Base-by-base conservation (phyloP, 106 monocot species). In the Narthecium ossifragum region DNA sequence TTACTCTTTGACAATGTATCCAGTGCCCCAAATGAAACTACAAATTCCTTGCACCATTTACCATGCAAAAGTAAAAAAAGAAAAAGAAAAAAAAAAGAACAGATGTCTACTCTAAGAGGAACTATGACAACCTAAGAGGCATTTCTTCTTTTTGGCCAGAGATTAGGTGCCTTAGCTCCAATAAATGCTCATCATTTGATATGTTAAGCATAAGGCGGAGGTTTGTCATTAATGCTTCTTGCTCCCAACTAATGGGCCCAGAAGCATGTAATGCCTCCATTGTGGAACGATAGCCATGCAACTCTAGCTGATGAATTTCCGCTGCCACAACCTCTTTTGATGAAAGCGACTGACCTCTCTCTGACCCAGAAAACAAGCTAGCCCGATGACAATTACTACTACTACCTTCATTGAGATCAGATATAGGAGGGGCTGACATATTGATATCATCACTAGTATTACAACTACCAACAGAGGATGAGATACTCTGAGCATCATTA, bases 241-340 rank as follows among this genome's bases (percentile, higher is more conserved):
- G 90, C 52, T 85, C 85, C 90, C 90, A 90, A 70, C 81, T 90
- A 46, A 90, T 75, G 50, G 85, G 69, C 8, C 90, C 90, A 75
- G 78, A 85, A 75, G 71, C 78, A 75, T 90, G 73, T 24, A 85
- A 73, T 47, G 81, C 85, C 51, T 53, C 57, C 72, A 90, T 59
- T 17, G 73, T 78, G 23, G 75, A 32, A 57, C 63, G 72, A 34
- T 85, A 90, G 10, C 73, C 85, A 73, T 81, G 60, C 62, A 85
- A 59, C 59, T 90, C 90, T 55, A 85, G 39, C 60, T 57, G 39
- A 69, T 82, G 84, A 7, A 78, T 62, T 22, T 78, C 75, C 64
- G 28, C 77, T 32, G 24, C 69, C 47, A 45, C 8, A 18, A 52
- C 48, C 28, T 34, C 37, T 29, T 51, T 62, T 31, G 46, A 31